Base-by-base conservation (phyloP, 116 monocot genomes). In the Iris pallida region DNA sequence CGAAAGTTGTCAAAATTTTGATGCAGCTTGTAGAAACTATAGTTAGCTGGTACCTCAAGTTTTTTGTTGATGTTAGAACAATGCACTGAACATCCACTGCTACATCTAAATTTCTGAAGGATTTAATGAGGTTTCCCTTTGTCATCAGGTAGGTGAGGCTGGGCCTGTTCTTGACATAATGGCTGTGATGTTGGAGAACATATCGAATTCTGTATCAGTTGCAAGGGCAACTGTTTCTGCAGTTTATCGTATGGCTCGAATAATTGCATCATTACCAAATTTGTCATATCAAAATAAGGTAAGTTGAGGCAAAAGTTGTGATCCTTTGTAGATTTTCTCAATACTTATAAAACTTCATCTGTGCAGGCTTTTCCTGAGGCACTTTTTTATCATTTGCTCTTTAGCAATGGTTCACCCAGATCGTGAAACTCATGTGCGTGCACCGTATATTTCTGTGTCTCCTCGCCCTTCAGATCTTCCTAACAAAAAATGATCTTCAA, bases 141-240 rank as follows among this genome's bases (percentile, higher is more conserved):
- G 15, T 66, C 17, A 69, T 63, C 71, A 97, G 97, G 79, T 98
- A 68, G 98, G 86, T 45, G 93, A 98, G 80, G 88, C 88, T 17
- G 93, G 90, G 11, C 98, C 90, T 77, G 75, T 98, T 79, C 85
- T 98, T 72, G 90, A 98, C 63, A 82, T 77, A 58, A 76, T 98
- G 85, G 90, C 98, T 57, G 79, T 90, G 46, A 78, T 88, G 71
- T 64, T 98, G 66, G 98, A 98, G 65, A 92, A 79, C 59, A 73
- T 98, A 47, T 81, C 98, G 18, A 68, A 69, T 69, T 69, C 73
- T 45, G 55, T 60, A 20, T 63, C 75, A 16, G 81, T 88, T 64
- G 88, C 93, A 45, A 81, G 90, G 71, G 73, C 90, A 66, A 98
- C 98, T 30, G 63, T 93, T 63, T 85, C 85, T 72, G 79, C 93